Percentiles rank a stretch among this genome's conserved stretches.
Evolutionary conservation across 2,329 filamentous ascomycete species (phyloP).

Genomic region (Beauveria bassiana): DNA sequence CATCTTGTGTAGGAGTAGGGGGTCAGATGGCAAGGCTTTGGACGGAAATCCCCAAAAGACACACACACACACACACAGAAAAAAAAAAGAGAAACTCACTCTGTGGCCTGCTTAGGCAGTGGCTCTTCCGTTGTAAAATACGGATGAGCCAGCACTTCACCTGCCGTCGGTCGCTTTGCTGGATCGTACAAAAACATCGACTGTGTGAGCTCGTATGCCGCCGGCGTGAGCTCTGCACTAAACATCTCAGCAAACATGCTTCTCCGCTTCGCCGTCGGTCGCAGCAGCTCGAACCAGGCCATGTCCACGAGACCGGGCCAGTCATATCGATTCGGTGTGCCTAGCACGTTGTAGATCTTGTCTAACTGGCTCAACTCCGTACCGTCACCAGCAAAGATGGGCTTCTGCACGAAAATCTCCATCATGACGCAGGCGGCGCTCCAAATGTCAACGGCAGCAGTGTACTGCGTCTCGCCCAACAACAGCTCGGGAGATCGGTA

Average conservation of each 20-base stretch:
- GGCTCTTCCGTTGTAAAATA: conserved; percentile 87
- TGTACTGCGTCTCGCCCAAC: conserved; percentile 83
- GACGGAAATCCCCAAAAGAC: too few relatives aligned
- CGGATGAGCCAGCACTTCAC: conserved; percentile 73
- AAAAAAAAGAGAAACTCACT: conserved; percentile 47
- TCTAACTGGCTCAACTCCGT: conserved; percentile 94
- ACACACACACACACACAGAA: too few relatives aligned
- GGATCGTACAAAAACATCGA: conserved; percentile 91
- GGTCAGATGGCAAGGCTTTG: too few relatives aligned
- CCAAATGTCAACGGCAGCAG: conserved; percentile 89
- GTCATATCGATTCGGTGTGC: conserved; percentile 73
- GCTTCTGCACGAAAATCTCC: conserved; percentile 88
- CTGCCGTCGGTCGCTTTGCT: conserved; percentile 70
- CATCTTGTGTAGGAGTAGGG: too few relatives aligned
- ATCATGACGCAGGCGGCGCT: conserved; percentile 94
- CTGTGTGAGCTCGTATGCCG: conserved; percentile 73
- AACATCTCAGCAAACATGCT: conserved; percentile 80
- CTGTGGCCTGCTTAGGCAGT: conserved; percentile 64
- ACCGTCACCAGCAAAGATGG: conserved; percentile 92
- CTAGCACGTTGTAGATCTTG: conserved; percentile 89
- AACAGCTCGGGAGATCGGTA: conserved; percentile 88
- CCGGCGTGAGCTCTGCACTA: conserved; percentile 64
- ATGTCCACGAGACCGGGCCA: conserved; percentile 92
- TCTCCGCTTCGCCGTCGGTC: conserved; percentile 64
- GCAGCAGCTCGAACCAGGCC: conserved; percentile 91